These are phyloP conservation scores for Pichia pseudocactophila DNA, from an alignment of 805 yeast species.

Conservation along the genomic window DNA sequence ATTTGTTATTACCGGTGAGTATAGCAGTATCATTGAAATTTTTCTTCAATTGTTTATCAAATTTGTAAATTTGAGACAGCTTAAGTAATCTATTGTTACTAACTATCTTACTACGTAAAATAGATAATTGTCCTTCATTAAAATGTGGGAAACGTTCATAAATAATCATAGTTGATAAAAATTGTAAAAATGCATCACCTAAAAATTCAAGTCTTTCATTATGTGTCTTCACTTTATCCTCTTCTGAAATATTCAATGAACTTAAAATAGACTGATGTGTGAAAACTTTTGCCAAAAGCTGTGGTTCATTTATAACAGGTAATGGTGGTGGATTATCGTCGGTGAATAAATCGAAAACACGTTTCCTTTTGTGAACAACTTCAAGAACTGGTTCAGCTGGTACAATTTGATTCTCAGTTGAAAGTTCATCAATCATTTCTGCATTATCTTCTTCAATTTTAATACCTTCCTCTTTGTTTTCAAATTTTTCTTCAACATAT, in stretches of 20 bases:
- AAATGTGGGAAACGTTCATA: constrained; percentile 60
- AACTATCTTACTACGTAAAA: constrained; percentile 59
- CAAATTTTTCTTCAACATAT: background rate
- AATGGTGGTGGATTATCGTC: constrained; percentile 41
- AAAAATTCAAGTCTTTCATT: constrained; percentile 85
- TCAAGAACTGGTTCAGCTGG: constrained; percentile 1
- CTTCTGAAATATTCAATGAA: constrained; percentile 42
- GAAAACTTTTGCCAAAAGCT: constrained; percentile 60
- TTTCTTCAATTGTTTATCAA: constrained; percentile 47
- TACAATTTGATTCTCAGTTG: background rate
- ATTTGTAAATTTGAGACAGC: constrained; percentile 61
- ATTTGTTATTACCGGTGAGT: constrained; percentile 51
- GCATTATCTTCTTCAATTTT: background rate
- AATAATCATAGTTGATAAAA: constrained; percentile 58
- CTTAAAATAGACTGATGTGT: constrained; percentile 72
- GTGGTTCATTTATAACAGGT: constrained; percentile 55
- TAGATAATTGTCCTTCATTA: constrained; percentile 74
- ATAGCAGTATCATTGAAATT: constrained; percentile 32
- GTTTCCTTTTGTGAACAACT: constrained; percentile 7
- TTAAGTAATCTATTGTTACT: constrained; percentile 62
- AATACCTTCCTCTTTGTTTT: background rate
- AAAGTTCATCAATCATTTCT: background rate
- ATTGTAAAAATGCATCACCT: constrained; percentile 80
- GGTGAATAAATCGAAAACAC: constrained; percentile 10
- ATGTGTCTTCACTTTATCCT: constrained; percentile 51